Conservation (phyloP, 164 flowering plant species). For the Nymphaea thermarum region DNA sequence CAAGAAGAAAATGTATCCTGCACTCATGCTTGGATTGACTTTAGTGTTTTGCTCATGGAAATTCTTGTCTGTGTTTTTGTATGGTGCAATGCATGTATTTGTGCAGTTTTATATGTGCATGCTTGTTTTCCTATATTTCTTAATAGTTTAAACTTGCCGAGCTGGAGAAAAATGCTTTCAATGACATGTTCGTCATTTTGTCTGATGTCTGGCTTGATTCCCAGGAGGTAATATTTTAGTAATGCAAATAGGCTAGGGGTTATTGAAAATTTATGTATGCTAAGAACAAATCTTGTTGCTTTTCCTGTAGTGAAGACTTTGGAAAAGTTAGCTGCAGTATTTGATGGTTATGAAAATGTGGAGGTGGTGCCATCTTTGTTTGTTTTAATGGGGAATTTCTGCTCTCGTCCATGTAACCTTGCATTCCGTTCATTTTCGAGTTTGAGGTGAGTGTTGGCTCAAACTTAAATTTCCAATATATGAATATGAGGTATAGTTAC, state of each 20-base stretch:
- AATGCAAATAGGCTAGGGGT: too few relatives aligned
- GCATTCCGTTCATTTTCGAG: constrained; percentile 62
- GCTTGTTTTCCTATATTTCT: constrained; percentile 15
- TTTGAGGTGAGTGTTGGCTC: constrained; percentile 51
- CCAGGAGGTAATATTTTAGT: constrained; percentile 51
- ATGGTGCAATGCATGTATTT: neutral
- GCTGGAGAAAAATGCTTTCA: constrained; percentile 67
- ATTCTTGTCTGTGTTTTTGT: neutral
- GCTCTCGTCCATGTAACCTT: constrained; percentile 86
- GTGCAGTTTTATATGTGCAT: neutral
- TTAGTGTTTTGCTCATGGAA: neutral
- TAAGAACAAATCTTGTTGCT: neutral
- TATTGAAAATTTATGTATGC: neutral
- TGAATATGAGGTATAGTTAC: neutral
- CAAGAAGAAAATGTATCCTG: constrained; percentile 72
- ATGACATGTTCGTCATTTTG: constrained; percentile 86
- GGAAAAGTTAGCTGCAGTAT: constrained; percentile 63
- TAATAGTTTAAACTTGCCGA: constrained; percentile 57
- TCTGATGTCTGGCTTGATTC: constrained; percentile 88
- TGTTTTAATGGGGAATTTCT: constrained; percentile 95
- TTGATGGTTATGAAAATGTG: constrained; percentile 71
- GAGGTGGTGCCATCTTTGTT: constrained; percentile 93
- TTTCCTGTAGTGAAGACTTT: constrained; percentile 62
- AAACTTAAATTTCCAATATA: neutral
- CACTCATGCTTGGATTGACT: neutral